Percentiles rank a stretch among this genome's conserved stretches.
These are phyloP conservation scores for Lachnellula subtilissima DNA, from an alignment of 2,329 filamentous ascomycete species.

Conservation along the genomic window DNA sequence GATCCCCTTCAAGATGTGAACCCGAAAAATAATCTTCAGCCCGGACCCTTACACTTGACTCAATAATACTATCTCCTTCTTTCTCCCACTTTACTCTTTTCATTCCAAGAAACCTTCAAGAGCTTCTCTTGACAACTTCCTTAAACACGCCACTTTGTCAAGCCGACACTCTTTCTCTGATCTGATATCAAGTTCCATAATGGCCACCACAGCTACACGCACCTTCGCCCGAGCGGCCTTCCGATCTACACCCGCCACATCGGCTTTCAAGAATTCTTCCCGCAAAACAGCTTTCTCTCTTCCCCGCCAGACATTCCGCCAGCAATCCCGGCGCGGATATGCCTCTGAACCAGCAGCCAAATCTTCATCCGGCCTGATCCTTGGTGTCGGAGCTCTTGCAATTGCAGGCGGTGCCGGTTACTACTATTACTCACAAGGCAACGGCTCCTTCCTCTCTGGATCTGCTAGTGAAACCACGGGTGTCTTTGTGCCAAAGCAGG, in stretches of 20 bases:
- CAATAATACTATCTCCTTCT: background rate
- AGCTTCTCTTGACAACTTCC: no score
- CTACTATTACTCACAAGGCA: slow-evolving; percentile 59
- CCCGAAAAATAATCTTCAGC: background rate
- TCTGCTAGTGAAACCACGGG: slow-evolving; percentile 40
- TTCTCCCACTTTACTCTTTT: background rate
- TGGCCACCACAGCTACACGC: slow-evolving; percentile 35
- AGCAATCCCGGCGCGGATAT: slow-evolving; percentile 73
- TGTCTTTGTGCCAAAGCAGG: slow-evolving; percentile 67
- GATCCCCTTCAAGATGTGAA: background rate
- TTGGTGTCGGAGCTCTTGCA: slow-evolving; percentile 53
- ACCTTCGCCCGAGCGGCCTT: slow-evolving; percentile 36
- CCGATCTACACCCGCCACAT: slow-evolving; percentile 33
- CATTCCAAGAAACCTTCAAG: background rate
- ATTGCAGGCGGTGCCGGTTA: slow-evolving; percentile 60
- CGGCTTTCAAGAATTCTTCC: slow-evolving; percentile 53
- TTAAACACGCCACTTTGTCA: no score
- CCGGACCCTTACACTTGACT: background rate
- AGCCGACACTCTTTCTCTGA: background rate
- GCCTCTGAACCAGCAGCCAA: slow-evolving; percentile 64
- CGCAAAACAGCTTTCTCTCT: slow-evolving; percentile 54
- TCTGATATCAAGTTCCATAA: slow-evolving; percentile 17
- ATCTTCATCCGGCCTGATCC: slow-evolving; percentile 48
- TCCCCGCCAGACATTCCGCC: slow-evolving; percentile 65
- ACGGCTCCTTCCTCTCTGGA: slow-evolving; percentile 32